Conservation (phyloP, 2,329 filamentous ascomycete species). For the Dactylella cylindrospora region DNA sequence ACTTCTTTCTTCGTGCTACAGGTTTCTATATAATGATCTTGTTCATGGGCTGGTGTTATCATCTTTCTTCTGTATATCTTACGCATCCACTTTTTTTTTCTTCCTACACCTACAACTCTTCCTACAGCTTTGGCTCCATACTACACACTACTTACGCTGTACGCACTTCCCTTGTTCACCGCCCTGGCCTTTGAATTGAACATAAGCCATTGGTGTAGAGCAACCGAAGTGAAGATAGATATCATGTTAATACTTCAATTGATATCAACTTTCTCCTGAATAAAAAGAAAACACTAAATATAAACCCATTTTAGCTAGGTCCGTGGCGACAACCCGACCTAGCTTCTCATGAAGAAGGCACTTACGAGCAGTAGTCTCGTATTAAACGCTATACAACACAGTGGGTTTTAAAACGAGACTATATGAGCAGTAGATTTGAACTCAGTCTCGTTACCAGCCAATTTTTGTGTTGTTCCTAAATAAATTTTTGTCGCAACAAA, state of each 20-base stretch:
- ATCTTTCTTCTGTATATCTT: conserved; percentile 45
- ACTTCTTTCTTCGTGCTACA: conserved; percentile 44
- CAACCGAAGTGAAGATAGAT: too few species aligned
- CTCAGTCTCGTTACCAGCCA: too few species aligned
- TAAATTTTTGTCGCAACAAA: too few species aligned
- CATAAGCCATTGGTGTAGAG: too few species aligned
- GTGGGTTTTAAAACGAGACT: too few species aligned
- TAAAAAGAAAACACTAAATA: too few species aligned
- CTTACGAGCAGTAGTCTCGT: conserved; percentile 2
- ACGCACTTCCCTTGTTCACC: conserved; percentile 18
- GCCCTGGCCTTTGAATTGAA: too few species aligned
- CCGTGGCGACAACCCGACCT: conserved; percentile 4
- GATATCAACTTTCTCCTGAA: conserved; percentile 30
- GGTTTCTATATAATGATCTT: conserved; percentile 40
- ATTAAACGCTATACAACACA: not conserved
- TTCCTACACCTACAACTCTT: conserved; percentile 31
- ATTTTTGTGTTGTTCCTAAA: too few species aligned
- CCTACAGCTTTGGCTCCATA: conserved; percentile 31
- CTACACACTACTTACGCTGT: conserved; percentile 26
- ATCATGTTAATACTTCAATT: conserved; percentile 40
- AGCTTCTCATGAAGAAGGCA: not conserved
- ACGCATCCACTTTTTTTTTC: conserved; percentile 23
- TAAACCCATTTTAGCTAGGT: too few species aligned
- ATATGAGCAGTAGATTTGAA: too few species aligned
- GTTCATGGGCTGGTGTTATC: conserved; percentile 46